Evolutionary conservation across 345 rosid species (phyloP), one percentile per base, ranked within the genome.

Genomic region (Acer yangbiense): DNA sequence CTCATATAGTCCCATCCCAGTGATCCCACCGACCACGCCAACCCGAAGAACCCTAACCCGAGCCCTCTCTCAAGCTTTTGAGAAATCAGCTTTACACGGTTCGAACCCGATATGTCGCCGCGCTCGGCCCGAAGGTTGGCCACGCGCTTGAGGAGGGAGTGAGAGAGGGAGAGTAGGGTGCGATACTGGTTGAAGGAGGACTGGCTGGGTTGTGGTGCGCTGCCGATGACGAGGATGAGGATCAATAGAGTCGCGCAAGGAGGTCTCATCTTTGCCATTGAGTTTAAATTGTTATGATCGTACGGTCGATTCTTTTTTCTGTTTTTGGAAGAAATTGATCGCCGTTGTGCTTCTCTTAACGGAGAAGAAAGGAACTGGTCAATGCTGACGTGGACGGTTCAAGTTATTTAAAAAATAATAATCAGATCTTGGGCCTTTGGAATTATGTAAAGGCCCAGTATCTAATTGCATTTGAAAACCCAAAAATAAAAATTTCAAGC

Each of bases 1-100:
- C 83, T 86, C 73, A 77, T 55, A 68, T 92, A 93, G 74, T 93
- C 98, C 94, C 97, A 90, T 11, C 95, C 93, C 66, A 86, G 79
- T 39, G 95, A 90, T 11, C 95, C 93, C 66, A 86, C 80, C 44
- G 95, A 88, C 93, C 89, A 85, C 20, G 88, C 88, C 78, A 83
- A 62, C 32, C 84, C 72, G 76, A 82, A 73, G 43, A 85, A 70
- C 68, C 91, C 90, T 10, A 89, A 29, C 70, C 89, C 89, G 52
- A 79, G 63, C 69, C 84, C 83, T 14, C 82, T 87, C 74, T 93
- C 88, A 1, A 93, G 82, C 79, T 87, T 85, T 10, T 81, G 84
- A 7, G 95, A 91, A 41, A 91, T 68, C 64, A 70, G 14, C 71
- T 82, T 86, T 52, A 88, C 94, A 16, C 98, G 90, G 44, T 80